Conservation (phyloP, 495 filamentous ascomycete species). For the Penicillium dipodomyicola region DNA sequence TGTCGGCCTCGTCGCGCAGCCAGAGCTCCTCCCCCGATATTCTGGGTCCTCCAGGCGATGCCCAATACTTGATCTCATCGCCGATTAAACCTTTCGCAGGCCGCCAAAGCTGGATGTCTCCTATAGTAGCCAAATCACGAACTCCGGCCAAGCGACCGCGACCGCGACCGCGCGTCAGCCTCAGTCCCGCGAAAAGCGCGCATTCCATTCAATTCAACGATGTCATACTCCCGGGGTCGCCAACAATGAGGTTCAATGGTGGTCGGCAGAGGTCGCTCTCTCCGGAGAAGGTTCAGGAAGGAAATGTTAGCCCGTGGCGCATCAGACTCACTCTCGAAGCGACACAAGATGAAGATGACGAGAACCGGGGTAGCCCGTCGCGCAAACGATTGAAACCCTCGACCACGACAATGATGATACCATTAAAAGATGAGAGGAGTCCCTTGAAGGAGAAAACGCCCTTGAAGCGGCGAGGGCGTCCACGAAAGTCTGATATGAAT, state of each 20-base stretch:
- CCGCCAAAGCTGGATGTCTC: slow-evolving; percentile 46
- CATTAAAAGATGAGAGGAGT: slow-evolving; percentile 49
- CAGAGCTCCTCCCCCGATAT: slow-evolving; percentile 48
- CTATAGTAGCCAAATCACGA: slow-evolving; percentile 26
- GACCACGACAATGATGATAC: slow-evolving; percentile 51
- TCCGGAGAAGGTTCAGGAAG: slow-evolving; percentile 38
- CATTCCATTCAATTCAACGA: slow-evolving; percentile 48
- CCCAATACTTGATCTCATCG: slow-evolving; percentile 46
- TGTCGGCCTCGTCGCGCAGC: slow-evolving; percentile 38
- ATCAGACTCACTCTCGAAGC: slow-evolving; percentile 59
- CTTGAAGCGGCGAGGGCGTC: slow-evolving; percentile 43
- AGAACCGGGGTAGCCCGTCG: slow-evolving; percentile 31
- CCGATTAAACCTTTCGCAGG: slow-evolving; percentile 42
- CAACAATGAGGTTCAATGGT: slow-evolving; percentile 35
- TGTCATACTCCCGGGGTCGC: slow-evolving; percentile 44
- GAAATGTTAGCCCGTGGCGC: slow-evolving; percentile 54
- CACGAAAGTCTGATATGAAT: slow-evolving; percentile 43
- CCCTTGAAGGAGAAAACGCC: slow-evolving; percentile 33
- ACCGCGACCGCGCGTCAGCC: slow-evolving; percentile 35
- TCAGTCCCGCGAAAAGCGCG: slow-evolving; percentile 40
- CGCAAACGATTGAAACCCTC: slow-evolving; percentile 40
- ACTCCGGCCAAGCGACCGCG: slow-evolving; percentile 13
- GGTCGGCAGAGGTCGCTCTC: slow-evolving; percentile 35
- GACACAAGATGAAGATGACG: slow-evolving; percentile 46
- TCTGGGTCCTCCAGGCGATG: slow-evolving; percentile 46